Conservation (phyloP, 2,329 filamentous ascomycete species). For the Aaosphaeria arxii region DNA sequence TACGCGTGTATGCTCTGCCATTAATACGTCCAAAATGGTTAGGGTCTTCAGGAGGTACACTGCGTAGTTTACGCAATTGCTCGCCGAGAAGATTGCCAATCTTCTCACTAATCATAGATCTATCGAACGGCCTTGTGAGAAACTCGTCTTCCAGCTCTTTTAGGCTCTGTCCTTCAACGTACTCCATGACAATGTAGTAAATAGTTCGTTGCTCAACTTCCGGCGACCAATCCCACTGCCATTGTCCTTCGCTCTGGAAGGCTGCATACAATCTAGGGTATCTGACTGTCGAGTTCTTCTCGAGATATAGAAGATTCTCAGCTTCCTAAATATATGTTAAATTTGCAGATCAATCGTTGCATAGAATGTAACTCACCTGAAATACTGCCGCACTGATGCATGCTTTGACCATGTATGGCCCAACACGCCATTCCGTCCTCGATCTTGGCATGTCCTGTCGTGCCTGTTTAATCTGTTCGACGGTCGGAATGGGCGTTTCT, state of each 20-base stretch:
- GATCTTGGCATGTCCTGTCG: too few species aligned
- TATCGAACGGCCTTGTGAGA: background rate
- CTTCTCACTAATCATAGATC: background rate
- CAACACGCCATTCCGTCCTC: too few species aligned
- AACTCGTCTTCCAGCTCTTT: background rate
- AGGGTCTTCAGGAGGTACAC: background rate
- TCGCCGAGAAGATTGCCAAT: background rate
- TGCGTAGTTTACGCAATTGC: background rate
- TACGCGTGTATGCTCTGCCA: background rate
- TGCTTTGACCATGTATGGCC: background rate
- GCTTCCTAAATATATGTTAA: background rate
- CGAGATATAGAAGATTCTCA: background rate
- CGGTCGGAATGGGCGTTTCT: too few species aligned
- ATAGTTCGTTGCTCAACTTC: too few species aligned
- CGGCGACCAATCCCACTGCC: too few species aligned
- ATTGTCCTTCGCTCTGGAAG: background rate
- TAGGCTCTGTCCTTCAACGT: background rate
- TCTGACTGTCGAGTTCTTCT: background rate
- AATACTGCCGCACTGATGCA: background rate
- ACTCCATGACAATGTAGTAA: background rate
- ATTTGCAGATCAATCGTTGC: background rate
- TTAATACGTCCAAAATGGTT: background rate
- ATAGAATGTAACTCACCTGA: too few species aligned
- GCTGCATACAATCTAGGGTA: background rate
- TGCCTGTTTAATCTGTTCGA: too few species aligned